Percentiles rank a stretch among this genome's conserved stretches.
Evolutionary conservation across 2,329 filamentous ascomycete species (phyloP).

Genomic region (Monosporascus sp.): DNA sequence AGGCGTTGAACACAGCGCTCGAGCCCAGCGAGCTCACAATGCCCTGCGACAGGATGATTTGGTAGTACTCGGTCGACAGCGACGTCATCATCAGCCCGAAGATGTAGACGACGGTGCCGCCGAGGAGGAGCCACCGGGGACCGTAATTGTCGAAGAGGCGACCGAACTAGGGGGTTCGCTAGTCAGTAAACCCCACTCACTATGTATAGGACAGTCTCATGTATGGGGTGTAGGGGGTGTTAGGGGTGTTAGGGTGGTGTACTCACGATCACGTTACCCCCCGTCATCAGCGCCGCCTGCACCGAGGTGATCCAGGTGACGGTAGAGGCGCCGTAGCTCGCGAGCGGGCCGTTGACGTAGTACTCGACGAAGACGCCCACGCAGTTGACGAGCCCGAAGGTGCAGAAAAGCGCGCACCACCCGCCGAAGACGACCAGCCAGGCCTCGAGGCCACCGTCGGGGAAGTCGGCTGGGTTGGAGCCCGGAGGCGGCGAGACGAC

Average conservation of each 20-base stretch:
- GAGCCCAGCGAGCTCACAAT: conserved; percentile 29
- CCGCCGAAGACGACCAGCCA: conserved; percentile 52
- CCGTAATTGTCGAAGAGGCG: conserved; percentile 57
- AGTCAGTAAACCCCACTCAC: too few species aligned
- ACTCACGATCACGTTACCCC: conserved; percentile 41
- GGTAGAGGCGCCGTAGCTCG: conserved; percentile 41
- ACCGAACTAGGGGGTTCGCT: conserved; percentile 28
- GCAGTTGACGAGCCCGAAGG: conserved; percentile 36
- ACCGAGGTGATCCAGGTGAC: conserved; percentile 55
- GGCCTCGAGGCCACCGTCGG: conserved; percentile 53
- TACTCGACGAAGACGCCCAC: conserved; percentile 54
- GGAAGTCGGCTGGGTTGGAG: conserved; percentile 47
- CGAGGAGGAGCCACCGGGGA: conserved; percentile 47
- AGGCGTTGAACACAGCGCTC: conserved; percentile 31
- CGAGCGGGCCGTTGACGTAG: conserved; percentile 44
- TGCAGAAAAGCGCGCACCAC: conserved; percentile 34
- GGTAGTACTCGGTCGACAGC: conserved; percentile 36
- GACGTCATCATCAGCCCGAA: conserved; percentile 59
- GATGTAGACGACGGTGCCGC: conserved; percentile 48
- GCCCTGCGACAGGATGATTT: conserved; percentile 35
- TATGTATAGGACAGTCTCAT: conserved; percentile 11
- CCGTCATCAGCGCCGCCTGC: conserved; percentile 40
- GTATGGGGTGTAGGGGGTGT: conserved; percentile 30
- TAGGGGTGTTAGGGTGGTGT: conserved; percentile 23
- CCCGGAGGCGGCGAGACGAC: conserved; percentile 22